Percentiles rank a stretch among this genome's conserved stretches.
Conservation (phyloP, 192 early-diverging fungal genomes). For the Entrophospora sp. region DNA sequence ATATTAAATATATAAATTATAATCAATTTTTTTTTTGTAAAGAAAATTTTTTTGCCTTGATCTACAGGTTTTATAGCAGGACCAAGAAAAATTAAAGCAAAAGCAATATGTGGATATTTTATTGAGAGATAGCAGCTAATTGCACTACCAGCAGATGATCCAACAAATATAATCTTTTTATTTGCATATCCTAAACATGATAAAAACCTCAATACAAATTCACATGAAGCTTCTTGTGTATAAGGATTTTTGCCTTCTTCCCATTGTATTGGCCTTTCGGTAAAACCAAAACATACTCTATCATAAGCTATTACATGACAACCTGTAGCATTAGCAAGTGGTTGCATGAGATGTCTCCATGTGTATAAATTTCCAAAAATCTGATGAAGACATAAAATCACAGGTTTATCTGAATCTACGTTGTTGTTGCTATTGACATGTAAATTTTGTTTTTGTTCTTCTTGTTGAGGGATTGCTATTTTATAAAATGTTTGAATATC, state of each 20-base stretch:
- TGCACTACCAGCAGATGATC: background rate
- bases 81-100: background rate
- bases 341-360: conserved; percentile 8
- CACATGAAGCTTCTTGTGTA: background rate
- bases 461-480: background rate
- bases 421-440: background rate
- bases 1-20: background rate
- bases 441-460: background rate
- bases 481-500: background rate
- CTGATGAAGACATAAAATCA: conserved; percentile 15
- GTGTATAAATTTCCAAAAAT: conserved; percentile 13
- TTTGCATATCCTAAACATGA: background rate
- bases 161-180: background rate
- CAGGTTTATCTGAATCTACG: background rate
- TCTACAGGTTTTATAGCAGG: conserved; percentile 5
- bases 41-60: background rate
- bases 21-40: background rate
- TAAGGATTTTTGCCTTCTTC: conserved; percentile 13
- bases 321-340: conserved; percentile 13
- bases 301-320: conserved; percentile 18
- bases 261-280: conserved; percentile 6
- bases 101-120: background rate
- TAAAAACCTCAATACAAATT: background rate
- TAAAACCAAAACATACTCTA: conserved; percentile 11
- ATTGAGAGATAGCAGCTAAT: background rate